Base-by-base conservation (phyloP, 139 green algal genomes). In the Volvox reticuliferus region DNA sequence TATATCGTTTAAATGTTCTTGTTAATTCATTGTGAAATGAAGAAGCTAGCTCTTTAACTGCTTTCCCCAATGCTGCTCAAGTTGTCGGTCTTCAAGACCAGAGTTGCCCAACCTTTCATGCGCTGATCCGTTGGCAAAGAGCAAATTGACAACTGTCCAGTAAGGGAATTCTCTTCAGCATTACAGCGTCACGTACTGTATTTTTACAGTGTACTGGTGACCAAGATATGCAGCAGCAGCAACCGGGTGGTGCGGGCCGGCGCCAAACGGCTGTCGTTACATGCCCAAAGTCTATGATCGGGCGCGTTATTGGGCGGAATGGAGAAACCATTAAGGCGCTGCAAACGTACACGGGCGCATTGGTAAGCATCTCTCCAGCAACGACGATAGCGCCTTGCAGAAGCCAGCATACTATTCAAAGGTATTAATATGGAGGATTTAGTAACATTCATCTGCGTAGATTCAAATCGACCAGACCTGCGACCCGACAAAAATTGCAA, bases 251-350 rank as follows among this genome's bases (percentile, higher is more conserved):
- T 14, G 82, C 65, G 3, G 85, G 86, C 14, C 28, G 86, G 62
- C 87, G 87, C 26, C 87, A 91, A 36, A 91, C 87, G 20, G 76
- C 87, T 19, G 55, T 86, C 19, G 33, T 94, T 14, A n/a, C 68
- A 28, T 98, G 97, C 91, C 97, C 97, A 63, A 98, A 98, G 92
- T 91, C 91, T 1, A 97, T 97, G 93, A 94, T 99, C 1, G 97
- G 97, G 0, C 96, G 97, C 28, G 95, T 99, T 1, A 99, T 99
- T 76, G 86, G 86, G 5, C 21, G 86, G 6, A 95, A 95, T 79
- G 97, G 97, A 18, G 96, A 98, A 78, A 98, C 96, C 16, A 99
- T 99, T 93, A 97, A 97, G 89, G 89, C 92, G 12, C 92, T 99
- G 83, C 96, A 99, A 88, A 94, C 93, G 22, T 94, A 96, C 37